Evolutionary conservation across 108 stramenopile species (phyloP).

Genomic region (Skeletonema grethae): DNA sequence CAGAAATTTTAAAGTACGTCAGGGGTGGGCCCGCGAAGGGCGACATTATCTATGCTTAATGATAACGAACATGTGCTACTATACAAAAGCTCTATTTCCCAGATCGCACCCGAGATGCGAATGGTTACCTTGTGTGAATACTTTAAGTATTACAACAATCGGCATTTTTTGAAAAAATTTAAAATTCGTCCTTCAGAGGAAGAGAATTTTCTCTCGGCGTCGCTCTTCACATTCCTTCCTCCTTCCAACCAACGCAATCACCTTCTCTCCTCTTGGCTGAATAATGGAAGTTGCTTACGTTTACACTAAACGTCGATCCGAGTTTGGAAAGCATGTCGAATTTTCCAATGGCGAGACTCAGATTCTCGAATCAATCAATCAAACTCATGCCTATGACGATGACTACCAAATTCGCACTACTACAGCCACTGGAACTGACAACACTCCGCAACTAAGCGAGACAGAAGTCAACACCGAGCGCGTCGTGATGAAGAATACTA

Average conservation of each 20-base stretch:
- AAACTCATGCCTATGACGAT: conserved; percentile 50
- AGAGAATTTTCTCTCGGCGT: too few relatives aligned
- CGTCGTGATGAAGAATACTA: conserved; percentile 65
- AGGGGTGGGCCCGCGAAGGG: too few relatives aligned
- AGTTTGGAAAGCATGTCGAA: conserved; percentile 63
- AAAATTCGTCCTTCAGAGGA: too few relatives aligned
- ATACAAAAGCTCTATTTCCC: too few relatives aligned
- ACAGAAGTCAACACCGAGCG: conserved; percentile 83
- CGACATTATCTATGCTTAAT: too few relatives aligned
- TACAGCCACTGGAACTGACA: conserved; percentile 26
- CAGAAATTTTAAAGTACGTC: too few relatives aligned
- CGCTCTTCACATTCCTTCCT: too few relatives aligned
- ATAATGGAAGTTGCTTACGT: conserved; percentile 58
- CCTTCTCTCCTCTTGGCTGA: not conserved
- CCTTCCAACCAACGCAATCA: not conserved
- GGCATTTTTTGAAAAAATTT: too few relatives aligned
- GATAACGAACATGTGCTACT: too few relatives aligned
- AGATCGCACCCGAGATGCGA: too few relatives aligned
- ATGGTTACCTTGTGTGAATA: too few relatives aligned
- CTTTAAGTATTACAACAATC: too few relatives aligned
- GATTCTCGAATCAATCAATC: conserved; percentile 51
- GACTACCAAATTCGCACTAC: conserved; percentile 45
- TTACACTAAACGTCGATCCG: conserved; percentile 64
- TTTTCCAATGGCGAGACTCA: conserved; percentile 62
- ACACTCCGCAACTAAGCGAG: conserved; percentile 53